Percentiles rank a stretch among this genome's conserved stretches.
These are phyloP conservation scores for Penicillium ucsense DNA, from an alignment of 495 filamentous ascomycete genomes.

Conservation along the genomic window DNA sequence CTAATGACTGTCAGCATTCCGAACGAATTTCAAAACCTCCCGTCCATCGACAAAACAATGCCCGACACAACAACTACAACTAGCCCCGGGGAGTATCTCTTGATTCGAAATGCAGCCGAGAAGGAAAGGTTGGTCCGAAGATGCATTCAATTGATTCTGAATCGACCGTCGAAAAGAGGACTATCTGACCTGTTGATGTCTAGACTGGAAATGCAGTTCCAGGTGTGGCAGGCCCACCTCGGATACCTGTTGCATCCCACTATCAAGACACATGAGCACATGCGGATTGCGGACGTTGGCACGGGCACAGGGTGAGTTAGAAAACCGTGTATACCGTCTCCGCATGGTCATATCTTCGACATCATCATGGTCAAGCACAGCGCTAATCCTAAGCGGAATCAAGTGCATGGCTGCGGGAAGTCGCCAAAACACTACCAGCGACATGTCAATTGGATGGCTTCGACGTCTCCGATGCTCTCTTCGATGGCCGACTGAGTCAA, in stretches of 20 bases:
- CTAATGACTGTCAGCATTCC: too few relatives aligned
- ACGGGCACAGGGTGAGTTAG: conserved; percentile 4
- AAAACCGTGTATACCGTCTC: too few relatives aligned
- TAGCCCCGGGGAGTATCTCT: not conserved
- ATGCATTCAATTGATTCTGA: not conserved
- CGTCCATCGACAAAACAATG: not conserved
- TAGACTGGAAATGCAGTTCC: not conserved
- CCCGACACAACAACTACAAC: not conserved
- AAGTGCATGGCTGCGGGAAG: conserved; percentile 1
- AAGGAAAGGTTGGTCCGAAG: not conserved
- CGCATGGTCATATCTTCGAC: too few relatives aligned
- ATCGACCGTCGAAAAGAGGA: not conserved
- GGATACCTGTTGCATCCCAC: conserved; percentile 2
- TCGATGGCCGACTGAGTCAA: not conserved
- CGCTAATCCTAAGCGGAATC: not conserved
- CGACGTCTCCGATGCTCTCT: not conserved
- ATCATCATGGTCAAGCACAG: not conserved
- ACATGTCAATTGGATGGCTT: conserved; percentile 2
- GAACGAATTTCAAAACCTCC: too few relatives aligned
- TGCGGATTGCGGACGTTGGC: conserved; percentile 5
- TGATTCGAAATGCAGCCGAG: not conserved
- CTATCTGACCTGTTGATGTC: not conserved
- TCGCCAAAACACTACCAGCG: not conserved
- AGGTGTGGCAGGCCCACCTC: not conserved
- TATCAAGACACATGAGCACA: not conserved